Percentiles rank a stretch among this genome's conserved stretches.
Evolutionary conservation across 2,329 filamentous ascomycete genomes (phyloP).

Genomic region (Calonectria honghensis): DNA sequence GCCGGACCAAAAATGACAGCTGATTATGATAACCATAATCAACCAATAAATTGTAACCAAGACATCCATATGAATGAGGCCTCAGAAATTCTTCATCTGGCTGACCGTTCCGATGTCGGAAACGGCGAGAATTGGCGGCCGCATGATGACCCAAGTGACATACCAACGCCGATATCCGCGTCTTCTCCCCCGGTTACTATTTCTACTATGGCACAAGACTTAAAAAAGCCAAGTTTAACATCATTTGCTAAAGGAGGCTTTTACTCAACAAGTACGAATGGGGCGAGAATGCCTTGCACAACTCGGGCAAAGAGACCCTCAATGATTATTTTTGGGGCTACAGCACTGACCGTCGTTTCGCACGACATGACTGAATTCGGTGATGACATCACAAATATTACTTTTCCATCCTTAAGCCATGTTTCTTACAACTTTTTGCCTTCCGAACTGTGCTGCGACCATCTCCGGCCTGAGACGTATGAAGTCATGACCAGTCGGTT

Average conservation of each 20-base stretch:
- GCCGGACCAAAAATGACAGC: neutral
- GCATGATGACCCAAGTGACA: neutral
- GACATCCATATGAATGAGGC: neutral
- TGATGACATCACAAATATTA: neutral
- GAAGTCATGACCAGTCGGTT: constrained; percentile 36
- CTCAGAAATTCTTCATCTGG: neutral
- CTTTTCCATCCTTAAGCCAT: neutral
- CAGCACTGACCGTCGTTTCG: neutral
- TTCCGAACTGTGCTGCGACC: neutral
- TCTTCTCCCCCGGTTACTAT: constrained; percentile 41
- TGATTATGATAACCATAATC: neutral
- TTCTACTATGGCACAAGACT: constrained; percentile 19
- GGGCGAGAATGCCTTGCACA: constrained; percentile 46
- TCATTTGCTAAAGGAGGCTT: constrained; percentile 34
- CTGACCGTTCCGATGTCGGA: neutral
- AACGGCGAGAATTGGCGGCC: neutral
- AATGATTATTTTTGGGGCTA: constrained; percentile 28
- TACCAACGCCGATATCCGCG: neutral
- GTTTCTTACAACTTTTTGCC: constrained; percentile 28
- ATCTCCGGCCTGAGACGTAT: constrained; percentile 30
- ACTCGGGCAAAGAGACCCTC: constrained; percentile 37
- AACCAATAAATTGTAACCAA: neutral
- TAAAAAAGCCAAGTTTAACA: constrained; percentile 29
- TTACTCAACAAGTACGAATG: constrained; percentile 48
- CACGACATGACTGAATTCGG: neutral